These are phyloP conservation scores for Asterophora parasitica DNA, from an alignment of 768 basidiomycete species.

Conservation along the genomic window DNA sequence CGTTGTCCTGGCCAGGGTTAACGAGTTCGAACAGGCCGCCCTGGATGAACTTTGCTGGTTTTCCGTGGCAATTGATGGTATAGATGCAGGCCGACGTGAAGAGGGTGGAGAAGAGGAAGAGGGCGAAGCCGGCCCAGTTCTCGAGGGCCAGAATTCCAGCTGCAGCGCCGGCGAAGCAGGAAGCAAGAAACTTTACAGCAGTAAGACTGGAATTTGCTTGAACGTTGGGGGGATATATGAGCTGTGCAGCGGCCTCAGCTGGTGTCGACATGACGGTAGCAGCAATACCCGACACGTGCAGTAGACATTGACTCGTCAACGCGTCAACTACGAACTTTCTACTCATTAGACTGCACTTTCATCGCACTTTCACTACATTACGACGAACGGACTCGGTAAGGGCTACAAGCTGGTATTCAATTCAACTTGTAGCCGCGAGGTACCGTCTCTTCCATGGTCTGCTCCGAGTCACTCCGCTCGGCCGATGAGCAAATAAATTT, in stretches of 20 bases:
- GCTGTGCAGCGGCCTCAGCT: conserved; percentile 50
- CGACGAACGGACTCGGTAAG: too few relatives aligned
- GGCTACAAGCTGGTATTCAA: too few relatives aligned
- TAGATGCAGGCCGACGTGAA: conserved; percentile 64
- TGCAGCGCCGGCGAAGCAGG: conserved; percentile 82
- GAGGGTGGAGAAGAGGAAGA: conserved; percentile 68
- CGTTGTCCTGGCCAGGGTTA: conserved; percentile 86
- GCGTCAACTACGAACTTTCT: too few relatives aligned
- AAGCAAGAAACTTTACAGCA: conserved; percentile 73
- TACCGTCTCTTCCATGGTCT: too few relatives aligned
- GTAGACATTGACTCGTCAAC: too few relatives aligned
- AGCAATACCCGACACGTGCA: not conserved
- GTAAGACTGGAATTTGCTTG: conserved; percentile 54
- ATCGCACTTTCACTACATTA: too few relatives aligned
- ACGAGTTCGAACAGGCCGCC: conserved; percentile 65
- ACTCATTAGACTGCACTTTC: too few relatives aligned
- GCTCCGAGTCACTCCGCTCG: too few relatives aligned
- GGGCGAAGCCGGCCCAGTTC: conserved; percentile 76
- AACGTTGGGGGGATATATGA: conserved; percentile 64
- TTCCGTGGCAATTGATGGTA: conserved; percentile 65
- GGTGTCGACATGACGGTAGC: conserved; percentile 41
- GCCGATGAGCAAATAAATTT: too few relatives aligned
- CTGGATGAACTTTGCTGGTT: conserved; percentile 55
- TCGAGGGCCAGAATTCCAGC: conserved; percentile 88
- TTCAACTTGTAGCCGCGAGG: too few relatives aligned